These are phyloP conservation scores for Fistulinella prunicolor DNA, from an alignment of 768 basidiomycete species.

Conservation along the genomic window DNA sequence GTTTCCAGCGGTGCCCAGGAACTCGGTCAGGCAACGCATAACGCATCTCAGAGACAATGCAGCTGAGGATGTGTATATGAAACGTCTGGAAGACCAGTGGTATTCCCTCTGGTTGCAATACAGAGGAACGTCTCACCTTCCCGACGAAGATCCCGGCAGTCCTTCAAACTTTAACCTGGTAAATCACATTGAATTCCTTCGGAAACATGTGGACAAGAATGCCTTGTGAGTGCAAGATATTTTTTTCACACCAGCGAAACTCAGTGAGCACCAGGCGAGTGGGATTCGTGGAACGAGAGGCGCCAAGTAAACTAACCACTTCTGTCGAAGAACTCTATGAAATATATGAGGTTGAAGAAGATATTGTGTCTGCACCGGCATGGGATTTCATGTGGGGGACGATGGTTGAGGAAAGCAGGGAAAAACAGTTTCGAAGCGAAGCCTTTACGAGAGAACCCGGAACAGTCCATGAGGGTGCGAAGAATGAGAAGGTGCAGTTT, in stretches of 20 bases:
- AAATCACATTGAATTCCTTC: conserved; percentile 77
- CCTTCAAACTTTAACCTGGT: conserved; percentile 75
- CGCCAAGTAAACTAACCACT: conserved; percentile 38
- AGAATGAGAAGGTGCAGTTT: conserved; percentile 42
- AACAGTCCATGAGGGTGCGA: conserved; percentile 17
- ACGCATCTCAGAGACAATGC: conserved; percentile 56
- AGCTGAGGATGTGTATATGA: conserved; percentile 71
- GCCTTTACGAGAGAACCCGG: conserved; percentile 48
- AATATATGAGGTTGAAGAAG: conserved; percentile 52
- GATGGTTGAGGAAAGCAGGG: conserved; percentile 70
- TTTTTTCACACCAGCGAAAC: conserved; percentile 1
- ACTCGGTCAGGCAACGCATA: conserved; percentile 69
- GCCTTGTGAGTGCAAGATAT: conserved; percentile 62
- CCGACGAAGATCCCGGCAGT: conserved; percentile 67
- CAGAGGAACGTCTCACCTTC: conserved; percentile 62
- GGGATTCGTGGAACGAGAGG: conserved; percentile 51
- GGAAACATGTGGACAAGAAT: conserved; percentile 81
- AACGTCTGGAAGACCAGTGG: conserved; percentile 81
- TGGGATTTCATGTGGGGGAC: conserved; percentile 79
- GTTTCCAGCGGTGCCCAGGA: conserved; percentile 72
- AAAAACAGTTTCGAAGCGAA: conserved; percentile 60
- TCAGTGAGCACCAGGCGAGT: conserved; percentile 49
- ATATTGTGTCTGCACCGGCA: conserved; percentile 37
- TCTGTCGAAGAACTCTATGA: conserved; percentile 43
- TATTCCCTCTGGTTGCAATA: conserved; percentile 71